Evolutionary conservation across 148 eudicot species (phyloP).

Genomic region (Fagopyrum tataricum): DNA sequence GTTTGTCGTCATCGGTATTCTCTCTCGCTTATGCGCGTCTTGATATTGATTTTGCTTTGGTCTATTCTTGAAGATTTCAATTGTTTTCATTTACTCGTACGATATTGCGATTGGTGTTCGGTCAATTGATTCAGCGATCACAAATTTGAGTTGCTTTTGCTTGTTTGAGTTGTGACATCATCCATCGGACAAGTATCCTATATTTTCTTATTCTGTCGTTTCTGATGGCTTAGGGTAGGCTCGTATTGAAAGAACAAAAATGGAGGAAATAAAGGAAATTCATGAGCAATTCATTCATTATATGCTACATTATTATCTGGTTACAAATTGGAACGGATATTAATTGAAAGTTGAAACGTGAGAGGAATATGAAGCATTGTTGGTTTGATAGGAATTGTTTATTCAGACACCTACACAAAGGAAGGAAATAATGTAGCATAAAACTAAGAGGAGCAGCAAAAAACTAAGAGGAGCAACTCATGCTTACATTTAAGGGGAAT

Average conservation of each 20-base stretch:
- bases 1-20: constrained; percentile 18
- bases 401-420: too few relatives aligned
- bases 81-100: not conserved
- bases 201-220: too few relatives aligned
- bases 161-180: not conserved
- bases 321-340: too few relatives aligned
- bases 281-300: too few relatives aligned
- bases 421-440: too few relatives aligned
- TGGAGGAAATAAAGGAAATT: not conserved
- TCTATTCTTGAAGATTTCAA: not conserved
- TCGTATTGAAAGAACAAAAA: too few relatives aligned
- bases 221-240: too few relatives aligned
- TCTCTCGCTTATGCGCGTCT: constrained; percentile 14
- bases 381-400: not conserved
- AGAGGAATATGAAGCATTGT: too few relatives aligned
- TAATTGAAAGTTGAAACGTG: too few relatives aligned
- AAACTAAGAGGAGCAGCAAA: not conserved
- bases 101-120: not conserved
- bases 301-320: too few relatives aligned
- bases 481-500: not conserved
- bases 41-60: constrained; percentile 7
- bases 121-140: not conserved
- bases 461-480: not conserved
- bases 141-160: not conserved
- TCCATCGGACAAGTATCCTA: not conserved